These are phyloP conservation scores for Arachnopeziza araneosa DNA, from an alignment of 2,329 filamentous ascomycete genomes.

Conservation along the genomic window DNA sequence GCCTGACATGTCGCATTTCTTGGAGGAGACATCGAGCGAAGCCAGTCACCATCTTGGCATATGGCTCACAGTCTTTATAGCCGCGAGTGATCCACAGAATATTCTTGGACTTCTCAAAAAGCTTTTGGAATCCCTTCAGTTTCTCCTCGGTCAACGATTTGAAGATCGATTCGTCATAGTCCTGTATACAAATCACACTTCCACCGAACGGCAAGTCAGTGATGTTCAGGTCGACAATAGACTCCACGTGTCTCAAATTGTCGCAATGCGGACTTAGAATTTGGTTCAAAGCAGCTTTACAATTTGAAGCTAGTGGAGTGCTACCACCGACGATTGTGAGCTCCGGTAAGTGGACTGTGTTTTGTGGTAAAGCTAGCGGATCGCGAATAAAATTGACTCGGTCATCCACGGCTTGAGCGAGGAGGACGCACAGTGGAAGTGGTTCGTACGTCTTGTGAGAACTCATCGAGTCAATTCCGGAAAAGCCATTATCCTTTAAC, in stretches of 20 bases:
- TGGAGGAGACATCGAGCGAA: constrained; percentile 4
- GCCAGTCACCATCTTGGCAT: constrained; percentile 12
- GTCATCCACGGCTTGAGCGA: background rate
- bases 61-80: constrained; percentile 10
- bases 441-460: background rate
- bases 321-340: background rate
- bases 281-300: background rate
- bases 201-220: background rate
- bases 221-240: background rate
- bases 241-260: background rate
- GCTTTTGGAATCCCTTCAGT: constrained; percentile 18
- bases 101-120: constrained; percentile 12
- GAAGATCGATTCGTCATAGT: background rate
- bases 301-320: background rate
- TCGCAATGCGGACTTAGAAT: background rate
- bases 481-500: background rate
- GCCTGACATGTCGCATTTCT: constrained; percentile 12
- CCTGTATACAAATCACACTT: background rate
- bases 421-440: background rate
- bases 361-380: background rate
- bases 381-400: background rate
- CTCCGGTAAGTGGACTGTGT: background rate
- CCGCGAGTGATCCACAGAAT: constrained; percentile 21
- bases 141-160: constrained; percentile 1
- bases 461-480: background rate